Conservation (phyloP, 768 basidiomycete genomes). For the Amanita subjunquillea region DNA sequence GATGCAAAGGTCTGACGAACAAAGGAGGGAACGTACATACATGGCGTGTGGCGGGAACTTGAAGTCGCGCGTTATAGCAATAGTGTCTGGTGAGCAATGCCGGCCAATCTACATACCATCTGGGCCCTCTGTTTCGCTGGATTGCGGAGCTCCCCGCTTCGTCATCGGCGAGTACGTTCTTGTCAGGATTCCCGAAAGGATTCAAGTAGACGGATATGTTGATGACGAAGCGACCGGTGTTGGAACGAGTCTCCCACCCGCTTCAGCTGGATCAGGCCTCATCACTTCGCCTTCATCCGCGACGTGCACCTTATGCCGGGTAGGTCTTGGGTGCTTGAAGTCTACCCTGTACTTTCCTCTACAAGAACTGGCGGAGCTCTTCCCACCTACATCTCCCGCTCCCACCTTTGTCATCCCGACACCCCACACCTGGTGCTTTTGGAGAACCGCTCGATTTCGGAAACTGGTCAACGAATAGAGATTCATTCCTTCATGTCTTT, state of each 20-base stretch:
- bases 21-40: too few species aligned
- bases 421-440: slow-evolving; percentile 1
- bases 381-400: slow-evolving; percentile 1
- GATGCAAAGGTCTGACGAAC: too few species aligned
- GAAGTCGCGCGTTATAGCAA: too few species aligned
- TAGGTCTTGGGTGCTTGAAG: not conserved
- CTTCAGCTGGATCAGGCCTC: slow-evolving; percentile 1
- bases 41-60: too few species aligned
- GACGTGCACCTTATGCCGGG: not conserved
- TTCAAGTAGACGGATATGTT: not conserved
- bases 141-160: not conserved
- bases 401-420: not conserved
- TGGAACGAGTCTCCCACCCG: too few species aligned
- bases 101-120: too few species aligned
- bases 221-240: not conserved
- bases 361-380: not conserved
- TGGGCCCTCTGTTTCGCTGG: not conserved
- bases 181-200: not conserved
- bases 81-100: too few species aligned
- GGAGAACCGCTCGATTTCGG: not conserved
- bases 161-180: not conserved
- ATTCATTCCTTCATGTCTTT: slow-evolving; percentile 1
- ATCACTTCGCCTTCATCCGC: slow-evolving; percentile 7
- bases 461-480: not conserved
- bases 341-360: slow-evolving; percentile 1